These are phyloP conservation scores for Phragmites australis DNA, from an alignment of 176 grass and related monocot species.

Conservation along the genomic window DNA sequence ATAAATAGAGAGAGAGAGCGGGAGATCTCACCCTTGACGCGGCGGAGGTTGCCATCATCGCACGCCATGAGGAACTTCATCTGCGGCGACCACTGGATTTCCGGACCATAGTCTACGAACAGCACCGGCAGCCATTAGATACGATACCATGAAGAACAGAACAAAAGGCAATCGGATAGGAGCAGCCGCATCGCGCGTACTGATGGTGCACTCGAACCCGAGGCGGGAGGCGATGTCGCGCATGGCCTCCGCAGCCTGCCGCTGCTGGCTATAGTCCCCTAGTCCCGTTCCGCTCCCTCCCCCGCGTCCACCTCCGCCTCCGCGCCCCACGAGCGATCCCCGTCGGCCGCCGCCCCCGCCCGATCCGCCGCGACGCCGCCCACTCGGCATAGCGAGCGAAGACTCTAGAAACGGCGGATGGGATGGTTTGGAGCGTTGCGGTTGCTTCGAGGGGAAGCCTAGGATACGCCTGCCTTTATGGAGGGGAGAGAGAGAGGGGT, in stretches of 20 bases:
- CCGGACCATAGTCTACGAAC: constrained; percentile 9
- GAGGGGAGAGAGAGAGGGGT: neutral
- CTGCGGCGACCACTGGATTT: neutral
- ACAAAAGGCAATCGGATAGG: neutral
- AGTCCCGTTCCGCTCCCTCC: neutral
- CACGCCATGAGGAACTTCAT: constrained; percentile 22
- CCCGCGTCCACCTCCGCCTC: neutral
- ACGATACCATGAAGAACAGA: neutral
- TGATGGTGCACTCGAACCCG: neutral
- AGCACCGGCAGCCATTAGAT: neutral
- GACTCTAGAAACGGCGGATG: neutral
- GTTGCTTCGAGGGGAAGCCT: neutral
- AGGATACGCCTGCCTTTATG: neutral
- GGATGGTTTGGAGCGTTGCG: neutral
- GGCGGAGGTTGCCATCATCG: neutral
- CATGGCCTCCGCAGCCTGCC: neutral
- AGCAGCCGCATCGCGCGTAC: neutral
- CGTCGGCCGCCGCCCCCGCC: neutral
- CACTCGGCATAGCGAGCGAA: constrained; percentile 23
- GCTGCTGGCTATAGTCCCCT: neutral
- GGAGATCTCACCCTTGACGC: constrained; percentile 25
- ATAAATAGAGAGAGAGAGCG: neutral
- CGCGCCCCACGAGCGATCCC: neutral
- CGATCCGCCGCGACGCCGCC: constrained; percentile 10
- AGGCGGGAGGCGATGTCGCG: neutral